A percentile compares a stretch with the other conserved stretches of the same genome.
Conservation (phyloP, 805 yeast genomes). For the Pichia insulana region DNA sequence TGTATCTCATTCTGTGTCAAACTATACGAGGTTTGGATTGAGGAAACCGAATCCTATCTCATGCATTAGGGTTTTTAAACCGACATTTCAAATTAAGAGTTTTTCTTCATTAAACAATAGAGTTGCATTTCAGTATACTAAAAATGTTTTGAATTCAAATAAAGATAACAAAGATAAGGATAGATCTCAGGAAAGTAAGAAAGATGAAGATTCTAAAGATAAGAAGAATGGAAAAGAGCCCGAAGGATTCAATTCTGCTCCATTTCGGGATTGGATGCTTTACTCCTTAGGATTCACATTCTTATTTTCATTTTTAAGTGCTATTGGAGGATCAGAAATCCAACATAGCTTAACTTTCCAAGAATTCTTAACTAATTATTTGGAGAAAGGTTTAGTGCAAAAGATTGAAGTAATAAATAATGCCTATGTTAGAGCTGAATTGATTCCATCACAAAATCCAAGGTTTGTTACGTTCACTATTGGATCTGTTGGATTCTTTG, state of each 20-base stretch:
- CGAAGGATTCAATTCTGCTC: constrained; percentile 4
- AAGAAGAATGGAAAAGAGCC: constrained; percentile 7
- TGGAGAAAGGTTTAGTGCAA: constrained; percentile 71
- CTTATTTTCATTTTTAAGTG: constrained; percentile 12
- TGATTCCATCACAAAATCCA: constrained; percentile 23
- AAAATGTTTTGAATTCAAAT: constrained; percentile 3
- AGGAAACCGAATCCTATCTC: too few species aligned
- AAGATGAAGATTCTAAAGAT: constrained; percentile 4
- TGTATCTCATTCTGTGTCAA: too few species aligned
- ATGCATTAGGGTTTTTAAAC: too few species aligned
- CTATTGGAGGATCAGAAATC: constrained; percentile 12
- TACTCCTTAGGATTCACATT: constrained; percentile 21
- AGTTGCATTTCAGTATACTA: constrained; percentile 12
- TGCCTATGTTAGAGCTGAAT: constrained; percentile 59
- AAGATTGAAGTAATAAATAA: constrained; percentile 71
- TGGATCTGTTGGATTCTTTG: constrained; percentile 86
- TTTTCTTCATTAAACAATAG: constrained; percentile 15
- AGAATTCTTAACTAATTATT: constrained; percentile 68
- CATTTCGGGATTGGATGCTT: constrained; percentile 22
- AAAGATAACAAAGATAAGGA: constrained; percentile 1
- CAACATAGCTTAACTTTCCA: constrained; percentile 68
- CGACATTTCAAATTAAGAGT: not conserved
- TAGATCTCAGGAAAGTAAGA: not conserved
- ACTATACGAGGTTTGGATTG: too few species aligned
- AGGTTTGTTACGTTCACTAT: constrained; percentile 51